Evolutionary conservation across 179 eudicot genomes (phyloP), one percentile per base, ranked within the genome.

Genomic region (Corrigiola litoralis): DNA sequence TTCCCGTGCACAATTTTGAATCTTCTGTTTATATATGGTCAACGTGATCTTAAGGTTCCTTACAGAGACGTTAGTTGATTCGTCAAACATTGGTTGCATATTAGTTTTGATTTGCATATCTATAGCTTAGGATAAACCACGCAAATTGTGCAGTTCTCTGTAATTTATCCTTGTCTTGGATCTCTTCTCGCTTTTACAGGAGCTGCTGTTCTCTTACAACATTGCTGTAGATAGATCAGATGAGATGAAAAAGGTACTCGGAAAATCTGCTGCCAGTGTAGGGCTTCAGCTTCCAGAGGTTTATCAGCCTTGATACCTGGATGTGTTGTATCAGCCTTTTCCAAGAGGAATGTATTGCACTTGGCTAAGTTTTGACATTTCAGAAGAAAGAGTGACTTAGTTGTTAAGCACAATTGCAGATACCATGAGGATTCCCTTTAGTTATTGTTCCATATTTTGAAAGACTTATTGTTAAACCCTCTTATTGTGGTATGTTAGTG

Each of bases 221-320:
- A 87, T 89, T 63, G 96, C 91, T 5, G 89, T 89, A 60, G 95
- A 89, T 72, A 78, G 96, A 73, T 65, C 95, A 10, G 87, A 84
- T 13, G 97, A 90, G 72, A 81, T 90, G 87, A 81, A 76, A 69
- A 83, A 71, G 68, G 66, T 79, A 60, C 87, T 89, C 4, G 87
- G 90, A 37, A 89, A 85, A 72, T 89, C 96, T 67, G 96, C 96
- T 38, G 83, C 94, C 48, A 89, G 95, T 72, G 96, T 89, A 37
- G 96, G 96, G 68, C 96, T 89, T 65, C 86, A 77, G 72, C 96
- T 89, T 62, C 96, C 96, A 2, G 86, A 89, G 32, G 86, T 72
- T 51, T 89, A 89, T 78, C 72, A 87, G 80, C 36, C 85, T 49
- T 87, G 83, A 82, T 65, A 3, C 57, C 1, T 3, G 36, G 37